Evolutionary conservation across 352 stramenopile species (phyloP), one percentile per base, ranked within the genome.

Genomic region (Pythium brachiatum): DNA sequence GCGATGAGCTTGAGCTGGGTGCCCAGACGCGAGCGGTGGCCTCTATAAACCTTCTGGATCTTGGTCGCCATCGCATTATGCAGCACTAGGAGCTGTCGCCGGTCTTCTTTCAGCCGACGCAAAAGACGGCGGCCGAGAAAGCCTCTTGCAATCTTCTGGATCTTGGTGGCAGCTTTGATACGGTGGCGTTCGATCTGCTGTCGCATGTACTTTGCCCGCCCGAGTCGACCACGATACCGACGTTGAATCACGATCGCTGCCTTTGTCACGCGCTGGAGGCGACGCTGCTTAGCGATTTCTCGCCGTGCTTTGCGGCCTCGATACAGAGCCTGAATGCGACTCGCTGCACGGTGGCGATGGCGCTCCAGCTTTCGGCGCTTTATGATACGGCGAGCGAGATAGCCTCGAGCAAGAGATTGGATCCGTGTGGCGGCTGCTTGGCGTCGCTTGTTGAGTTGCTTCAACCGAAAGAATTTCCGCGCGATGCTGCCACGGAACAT

Each of bases 41-140:
- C 79, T 21, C 84, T 82, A 62, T 92, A 90, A 13, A 91, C 72
- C 53, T 76, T 76, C 62, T 93, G 84, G 58, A 93, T 89, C 21
- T 73, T 73, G 31, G 75, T 74, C 27, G 77, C 80, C 7, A 78
- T 70, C 9, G 65, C 70, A 16, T 81, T 69, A 16, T 84, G 77
- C 15, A 75, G 57, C 12, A 53, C 64, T 31, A 69, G 61, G 34
- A 62, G 64, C 12, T 74, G 57, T 8, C 57, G 61, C 3, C 74
- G 68, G 26, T 78, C 53, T 20, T 78, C 69, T 44, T 72, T 67
- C 26, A 88, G 29, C 0, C 71, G 64, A 8, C 53, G 16, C 20
- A 81, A 51, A 27, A 76, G 52, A 4, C 70, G 72, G 12, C 75
- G 72, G 23, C 74, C 78, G 18, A 74, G 73, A 29, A 63, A 75